Conservation (phyloP, 1,284 basidiomycete species). For the Pseudozyma hubeiensis region DNA sequence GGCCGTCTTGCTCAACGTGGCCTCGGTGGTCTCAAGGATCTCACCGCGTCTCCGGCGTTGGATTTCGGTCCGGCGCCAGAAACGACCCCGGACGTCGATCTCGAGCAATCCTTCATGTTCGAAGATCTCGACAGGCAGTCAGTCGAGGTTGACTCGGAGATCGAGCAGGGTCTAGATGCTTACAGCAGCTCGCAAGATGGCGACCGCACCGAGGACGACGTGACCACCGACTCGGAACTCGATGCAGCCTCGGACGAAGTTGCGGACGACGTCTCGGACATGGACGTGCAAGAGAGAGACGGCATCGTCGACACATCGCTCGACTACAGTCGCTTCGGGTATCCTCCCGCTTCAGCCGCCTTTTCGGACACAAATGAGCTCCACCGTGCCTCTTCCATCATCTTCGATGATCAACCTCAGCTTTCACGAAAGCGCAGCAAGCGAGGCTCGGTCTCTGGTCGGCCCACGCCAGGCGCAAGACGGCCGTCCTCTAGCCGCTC, state of each 20-base stretch:
- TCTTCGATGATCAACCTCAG: slow-evolving; percentile 45
- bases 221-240: slow-evolving; percentile 21
- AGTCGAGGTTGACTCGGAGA: slow-evolving; percentile 21
- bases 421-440: slow-evolving; percentile 24
- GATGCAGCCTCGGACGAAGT: slow-evolving; percentile 28
- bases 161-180: slow-evolving; percentile 21
- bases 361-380: slow-evolving; percentile 52
- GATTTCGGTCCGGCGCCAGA: neutral
- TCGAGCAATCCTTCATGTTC: slow-evolving; percentile 36
- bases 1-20: slow-evolving; percentile 67
- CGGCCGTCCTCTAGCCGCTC: slow-evolving; percentile 26
- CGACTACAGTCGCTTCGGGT: slow-evolving; percentile 57
- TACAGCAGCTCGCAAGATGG: slow-evolving; percentile 10
- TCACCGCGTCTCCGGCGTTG: slow-evolving; percentile 20
- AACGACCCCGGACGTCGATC: slow-evolving; percentile 12
- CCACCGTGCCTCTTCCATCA: slow-evolving; percentile 50
- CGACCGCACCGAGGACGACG: slow-evolving; percentile 26
- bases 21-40: slow-evolving; percentile 45
- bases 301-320: slow-evolving; percentile 31
- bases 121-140: slow-evolving; percentile 32
- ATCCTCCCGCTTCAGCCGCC: slow-evolving; percentile 56
- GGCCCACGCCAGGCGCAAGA: slow-evolving; percentile 7
- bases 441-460: slow-evolving; percentile 21
- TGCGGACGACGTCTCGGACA: slow-evolving; percentile 39
- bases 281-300: slow-evolving; percentile 31